Evolutionary conservation across 768 basidiomycete genomes (phyloP).

Genomic region (Infundibulicybe gibba): DNA sequence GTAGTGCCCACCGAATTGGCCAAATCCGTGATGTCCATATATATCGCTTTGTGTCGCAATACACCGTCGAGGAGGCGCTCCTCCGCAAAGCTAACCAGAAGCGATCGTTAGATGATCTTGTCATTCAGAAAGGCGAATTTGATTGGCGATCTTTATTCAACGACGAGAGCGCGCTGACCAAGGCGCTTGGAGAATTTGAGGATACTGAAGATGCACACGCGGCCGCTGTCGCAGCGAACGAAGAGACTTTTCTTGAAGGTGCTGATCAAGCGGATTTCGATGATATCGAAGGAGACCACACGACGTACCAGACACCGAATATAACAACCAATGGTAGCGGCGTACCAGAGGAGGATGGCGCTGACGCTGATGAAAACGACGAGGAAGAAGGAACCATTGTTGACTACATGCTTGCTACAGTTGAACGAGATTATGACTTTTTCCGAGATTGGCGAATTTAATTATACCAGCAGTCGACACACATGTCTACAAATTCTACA

Average conservation of each 20-base stretch:
- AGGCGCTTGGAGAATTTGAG: conserved; percentile 80
- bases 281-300: conserved; percentile 31
- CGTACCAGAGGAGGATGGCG: conserved; percentile 29
- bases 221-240: conserved; percentile 70
- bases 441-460: conserved; percentile 73
- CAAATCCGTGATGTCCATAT: conserved; percentile 96
- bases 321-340: conserved; percentile 18
- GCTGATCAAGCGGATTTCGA: conserved; percentile 82
- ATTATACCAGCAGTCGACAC: background rate
- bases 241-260: conserved; percentile 69
- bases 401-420: conserved; percentile 81
- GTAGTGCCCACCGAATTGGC: conserved; percentile 94
- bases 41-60: conserved; percentile 86
- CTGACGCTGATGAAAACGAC: conserved; percentile 37
- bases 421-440: conserved; percentile 59
- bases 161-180: conserved; percentile 62
- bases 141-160: conserved; percentile 87
- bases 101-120: conserved; percentile 82
- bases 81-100: conserved; percentile 98
- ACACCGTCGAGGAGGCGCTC: conserved; percentile 96
- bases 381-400: conserved; percentile 71
- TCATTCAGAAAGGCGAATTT: conserved; percentile 93
- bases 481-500: too few species aligned
- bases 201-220: conserved; percentile 86
- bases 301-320: conserved; percentile 5